Evolutionary conservation across 768 basidiomycete species (phyloP).

Genomic region (Lactarius psammicola): DNA sequence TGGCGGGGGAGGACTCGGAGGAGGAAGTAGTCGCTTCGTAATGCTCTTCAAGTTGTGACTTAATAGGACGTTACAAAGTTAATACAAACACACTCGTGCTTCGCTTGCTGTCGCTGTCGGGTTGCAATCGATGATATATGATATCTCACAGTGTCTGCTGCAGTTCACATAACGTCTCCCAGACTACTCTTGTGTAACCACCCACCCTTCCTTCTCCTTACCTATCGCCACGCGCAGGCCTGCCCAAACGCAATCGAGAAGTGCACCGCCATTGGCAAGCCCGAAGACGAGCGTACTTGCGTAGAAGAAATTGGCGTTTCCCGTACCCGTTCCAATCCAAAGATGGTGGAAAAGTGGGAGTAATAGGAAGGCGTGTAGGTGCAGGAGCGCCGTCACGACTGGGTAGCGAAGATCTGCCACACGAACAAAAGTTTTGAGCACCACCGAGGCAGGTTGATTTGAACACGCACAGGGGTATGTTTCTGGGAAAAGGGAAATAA

Average conservation of each 20-base stretch:
- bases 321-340: slow-evolving; percentile 89
- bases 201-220: slow-evolving; percentile 49
- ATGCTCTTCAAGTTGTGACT: no score
- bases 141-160: neutral
- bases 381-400: slow-evolving; percentile 76
- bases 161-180: neutral
- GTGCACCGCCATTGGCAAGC: slow-evolving; percentile 76
- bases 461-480: slow-evolving; percentile 65
- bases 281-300: slow-evolving; percentile 94
- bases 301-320: slow-evolving; percentile 98
- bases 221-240: slow-evolving; percentile 76
- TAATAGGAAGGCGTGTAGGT: slow-evolving; percentile 79
- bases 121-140: slow-evolving; percentile 40
- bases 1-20: no score
- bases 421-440: neutral
- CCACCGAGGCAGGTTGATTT: neutral
- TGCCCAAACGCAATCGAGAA: slow-evolving; percentile 81
- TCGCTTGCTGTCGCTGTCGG: slow-evolving; percentile 87
- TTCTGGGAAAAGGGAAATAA: slow-evolving; percentile 83
- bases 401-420: slow-evolving; percentile 79
- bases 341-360: slow-evolving; percentile 89
- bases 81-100: slow-evolving; percentile 74
- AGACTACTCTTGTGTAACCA: slow-evolving; percentile 56
- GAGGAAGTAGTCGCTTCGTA: no score
- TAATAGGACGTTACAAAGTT: no score